A percentile compares a stretch with the other conserved stretches of the same genome.
Conservation (phyloP, 495 filamentous ascomycete genomes). For the Podospora pseudocomata region DNA sequence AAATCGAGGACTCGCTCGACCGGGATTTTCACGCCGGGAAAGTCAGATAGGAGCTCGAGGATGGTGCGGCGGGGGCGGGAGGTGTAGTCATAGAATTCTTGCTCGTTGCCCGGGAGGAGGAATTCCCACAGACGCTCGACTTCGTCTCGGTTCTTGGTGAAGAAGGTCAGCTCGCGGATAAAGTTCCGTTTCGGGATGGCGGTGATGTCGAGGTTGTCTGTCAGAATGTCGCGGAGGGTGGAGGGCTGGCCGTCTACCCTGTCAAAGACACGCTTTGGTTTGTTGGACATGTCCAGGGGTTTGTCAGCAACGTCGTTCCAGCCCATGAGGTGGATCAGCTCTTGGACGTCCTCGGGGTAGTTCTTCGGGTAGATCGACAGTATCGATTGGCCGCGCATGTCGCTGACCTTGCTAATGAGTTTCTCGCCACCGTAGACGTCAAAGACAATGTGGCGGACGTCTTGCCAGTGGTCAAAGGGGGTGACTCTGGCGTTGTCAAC, state of each 20-base stretch:
- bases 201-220: slow-evolving; percentile 79
- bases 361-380: slow-evolving; percentile 84
- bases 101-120: slow-evolving; percentile 66
- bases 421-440: slow-evolving; percentile 34
- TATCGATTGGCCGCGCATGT: slow-evolving; percentile 67
- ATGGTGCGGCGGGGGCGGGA: slow-evolving; percentile 87
- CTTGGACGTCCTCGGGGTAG: slow-evolving; percentile 69
- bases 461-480: slow-evolving; percentile 78
- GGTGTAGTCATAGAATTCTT: slow-evolving; percentile 95
- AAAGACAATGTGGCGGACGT: slow-evolving; percentile 76
- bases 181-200: slow-evolving; percentile 85
- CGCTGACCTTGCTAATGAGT: not conserved
- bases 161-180: slow-evolving; percentile 69
- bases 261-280: slow-evolving; percentile 15
- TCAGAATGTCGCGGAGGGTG: slow-evolving; percentile 73
- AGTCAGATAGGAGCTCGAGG: slow-evolving; percentile 87
- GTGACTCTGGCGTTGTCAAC: slow-evolving; percentile 68
- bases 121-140: slow-evolving; percentile 82
- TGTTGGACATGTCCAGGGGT: slow-evolving; percentile 27
- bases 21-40: slow-evolving; percentile 77
- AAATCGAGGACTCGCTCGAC: slow-evolving; percentile 64
- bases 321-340: slow-evolving; percentile 67
- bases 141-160: slow-evolving; percentile 66
- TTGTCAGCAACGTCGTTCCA: slow-evolving; percentile 69
- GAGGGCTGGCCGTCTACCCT: not conserved